phyloP scores from a whole-genome alignment of 306 rosid genomes.

The Trifolium fragiferum region DNA sequence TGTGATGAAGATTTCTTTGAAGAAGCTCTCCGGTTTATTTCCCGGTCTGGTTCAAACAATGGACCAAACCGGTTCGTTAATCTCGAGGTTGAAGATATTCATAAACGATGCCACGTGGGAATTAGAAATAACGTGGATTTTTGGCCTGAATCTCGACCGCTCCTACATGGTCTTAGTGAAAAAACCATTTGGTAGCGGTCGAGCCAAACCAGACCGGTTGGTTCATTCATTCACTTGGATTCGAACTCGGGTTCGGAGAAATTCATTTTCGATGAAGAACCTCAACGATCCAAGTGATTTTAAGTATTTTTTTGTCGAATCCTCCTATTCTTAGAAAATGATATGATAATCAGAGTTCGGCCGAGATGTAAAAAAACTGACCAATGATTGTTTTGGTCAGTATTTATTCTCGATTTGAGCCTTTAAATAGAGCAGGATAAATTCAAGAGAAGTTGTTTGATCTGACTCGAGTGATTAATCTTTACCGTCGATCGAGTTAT shows the following conservation, averaged over 20 bases:
- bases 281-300: background rate
- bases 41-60: constrained; percentile 56
- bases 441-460: background rate
- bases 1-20: constrained; percentile 80
- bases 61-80: constrained; percentile 55
- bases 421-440: background rate
- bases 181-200: constrained; percentile 59
- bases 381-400: background rate
- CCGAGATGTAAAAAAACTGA: background rate
- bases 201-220: background rate
- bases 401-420: background rate
- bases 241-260: constrained; percentile 24
- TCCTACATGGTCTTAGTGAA: constrained; percentile 68
- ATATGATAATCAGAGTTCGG: background rate
- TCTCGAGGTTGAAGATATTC: constrained; percentile 65
- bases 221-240: constrained; percentile 27
- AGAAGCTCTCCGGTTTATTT: constrained; percentile 64
- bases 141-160: constrained; percentile 85
- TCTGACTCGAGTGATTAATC: background rate
- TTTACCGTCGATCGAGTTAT: background rate
- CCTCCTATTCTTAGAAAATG: too few species aligned
- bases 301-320: too few species aligned
- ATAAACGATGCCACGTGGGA: constrained; percentile 63
- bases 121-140: constrained; percentile 55
- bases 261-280: background rate